These are phyloP conservation scores for Leccinum solheimii DNA, from an alignment of 1,284 basidiomycete species.

Conservation along the genomic window DNA sequence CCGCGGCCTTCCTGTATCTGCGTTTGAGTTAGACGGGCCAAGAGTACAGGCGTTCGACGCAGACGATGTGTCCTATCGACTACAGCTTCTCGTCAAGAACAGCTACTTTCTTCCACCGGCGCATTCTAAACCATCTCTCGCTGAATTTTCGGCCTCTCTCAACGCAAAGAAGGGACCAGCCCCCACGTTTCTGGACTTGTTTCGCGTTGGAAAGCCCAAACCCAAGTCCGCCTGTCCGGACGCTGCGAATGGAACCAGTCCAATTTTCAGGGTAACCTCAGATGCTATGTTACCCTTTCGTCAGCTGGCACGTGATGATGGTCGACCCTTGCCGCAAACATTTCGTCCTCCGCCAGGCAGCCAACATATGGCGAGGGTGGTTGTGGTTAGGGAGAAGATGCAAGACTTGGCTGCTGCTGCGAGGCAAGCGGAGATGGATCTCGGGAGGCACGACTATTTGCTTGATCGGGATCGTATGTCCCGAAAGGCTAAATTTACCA, in stretches of 20 bases:
- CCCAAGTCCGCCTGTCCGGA: constrained; percentile 60
- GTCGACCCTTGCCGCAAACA: constrained; percentile 41
- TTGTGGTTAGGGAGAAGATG: constrained; percentile 79
- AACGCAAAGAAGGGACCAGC: constrained; percentile 45
- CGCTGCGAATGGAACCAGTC: constrained; percentile 42
- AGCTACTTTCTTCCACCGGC: constrained; percentile 83
- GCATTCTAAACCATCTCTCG: constrained; percentile 71
- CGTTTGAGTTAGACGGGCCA: constrained; percentile 48
- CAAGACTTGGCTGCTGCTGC: constrained; percentile 65
- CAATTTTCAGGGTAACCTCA: constrained; percentile 61
- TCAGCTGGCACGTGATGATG: constrained; percentile 39
- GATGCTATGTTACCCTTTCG: constrained; percentile 55
- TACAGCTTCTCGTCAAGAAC: constrained; percentile 78
- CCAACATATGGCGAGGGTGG: constrained; percentile 56
- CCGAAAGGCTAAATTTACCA: constrained; percentile 31
- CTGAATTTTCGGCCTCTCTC: constrained; percentile 50
- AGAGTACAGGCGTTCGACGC: constrained; percentile 59
- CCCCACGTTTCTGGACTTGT: constrained; percentile 68
- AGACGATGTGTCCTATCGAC: constrained; percentile 80
- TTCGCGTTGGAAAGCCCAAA: constrained; percentile 64
- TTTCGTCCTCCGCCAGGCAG: constrained; percentile 39
- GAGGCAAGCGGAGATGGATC: constrained; percentile 69
- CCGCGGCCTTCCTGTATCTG: constrained; percentile 45
- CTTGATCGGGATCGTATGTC: constrained; percentile 32
- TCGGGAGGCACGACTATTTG: constrained; percentile 51